Evolutionary conservation across 768 basidiomycete genomes (phyloP).

Genomic region (Xerocomellus intermedius): DNA sequence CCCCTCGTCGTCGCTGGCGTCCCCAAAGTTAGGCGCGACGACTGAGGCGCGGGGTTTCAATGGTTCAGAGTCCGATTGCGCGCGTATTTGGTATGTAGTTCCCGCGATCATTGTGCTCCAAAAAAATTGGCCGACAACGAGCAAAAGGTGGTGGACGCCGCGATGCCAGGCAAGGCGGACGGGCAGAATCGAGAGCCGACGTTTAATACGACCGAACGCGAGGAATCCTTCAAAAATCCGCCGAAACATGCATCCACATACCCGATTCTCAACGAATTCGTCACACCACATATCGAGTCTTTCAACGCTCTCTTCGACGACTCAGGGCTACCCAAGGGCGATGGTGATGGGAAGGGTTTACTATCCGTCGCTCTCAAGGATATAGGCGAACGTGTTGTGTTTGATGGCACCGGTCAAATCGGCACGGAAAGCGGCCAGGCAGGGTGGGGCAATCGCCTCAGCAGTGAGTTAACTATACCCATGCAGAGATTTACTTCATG

Average conservation of each 20-base stretch:
- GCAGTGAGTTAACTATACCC: conserved; percentile 53
- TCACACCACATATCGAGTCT: conserved; percentile 90
- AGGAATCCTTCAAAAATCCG: conserved; percentile 76
- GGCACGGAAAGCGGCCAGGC: conserved; percentile 51
- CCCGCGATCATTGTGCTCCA: conserved; percentile 21
- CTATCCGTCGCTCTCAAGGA: conserved; percentile 77
- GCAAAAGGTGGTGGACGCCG: not conserved
- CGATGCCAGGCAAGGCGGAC: conserved; percentile 53
- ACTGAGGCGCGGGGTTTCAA: conserved; percentile 22
- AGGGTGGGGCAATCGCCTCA: conserved; percentile 81
- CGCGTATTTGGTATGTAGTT: conserved; percentile 23
- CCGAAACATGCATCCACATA: conserved; percentile 65
- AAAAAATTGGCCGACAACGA: conserved; percentile 13
- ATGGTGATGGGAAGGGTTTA: conserved; percentile 77
- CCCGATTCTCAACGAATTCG: conserved; percentile 87
- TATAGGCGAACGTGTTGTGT: conserved; percentile 89
- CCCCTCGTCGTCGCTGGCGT: conserved; percentile 28
- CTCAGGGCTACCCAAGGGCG: conserved; percentile 70
- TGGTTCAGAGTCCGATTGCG: conserved; percentile 12
- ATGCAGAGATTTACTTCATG: conserved; percentile 8
- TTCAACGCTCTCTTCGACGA: conserved; percentile 98
- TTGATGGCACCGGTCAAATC: conserved; percentile 66
- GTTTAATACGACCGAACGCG: conserved; percentile 81
- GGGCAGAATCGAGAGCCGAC: conserved; percentile 46
- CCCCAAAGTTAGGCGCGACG: conserved; percentile 8